Conservation (phyloP, 1,284 basidiomycete genomes). For the Phaffia rhodozyma region DNA sequence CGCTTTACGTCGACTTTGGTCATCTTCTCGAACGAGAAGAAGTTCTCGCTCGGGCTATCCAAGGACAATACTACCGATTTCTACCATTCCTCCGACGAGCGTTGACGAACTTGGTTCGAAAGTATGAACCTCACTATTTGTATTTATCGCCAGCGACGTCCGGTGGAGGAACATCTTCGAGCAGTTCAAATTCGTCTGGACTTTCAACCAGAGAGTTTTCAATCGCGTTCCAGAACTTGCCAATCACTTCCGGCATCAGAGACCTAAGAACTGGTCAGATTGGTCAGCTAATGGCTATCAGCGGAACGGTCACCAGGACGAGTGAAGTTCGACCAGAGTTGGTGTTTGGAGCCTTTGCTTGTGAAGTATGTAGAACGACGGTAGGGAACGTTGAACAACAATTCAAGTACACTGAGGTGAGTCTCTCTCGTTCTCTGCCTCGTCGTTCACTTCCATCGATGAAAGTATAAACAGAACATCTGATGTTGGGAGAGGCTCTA, state of each 20-base stretch:
- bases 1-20: conserved; percentile 89
- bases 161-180: conserved; percentile 25
- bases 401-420: conserved; percentile 96
- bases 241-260: conserved; percentile 87
- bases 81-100: conserved; percentile 86
- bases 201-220: conserved; percentile 85
- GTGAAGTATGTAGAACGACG: conserved; percentile 71
- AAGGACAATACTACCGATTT: conserved; percentile 92
- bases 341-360: conserved; percentile 84
- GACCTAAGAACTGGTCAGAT: conserved; percentile 86
- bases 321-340: conserved; percentile 95
- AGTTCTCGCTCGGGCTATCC: conserved; percentile 81
- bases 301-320: conserved; percentile 92
- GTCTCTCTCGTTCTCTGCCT: conserved; percentile 15
- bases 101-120: conserved; percentile 73
- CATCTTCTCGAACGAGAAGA: conserved; percentile 85
- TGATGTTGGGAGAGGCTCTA: not conserved
- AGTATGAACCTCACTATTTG: conserved; percentile 82
- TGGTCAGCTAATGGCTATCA: conserved; percentile 83
- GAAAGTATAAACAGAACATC: not conserved
- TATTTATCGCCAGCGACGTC: conserved; percentile 59
- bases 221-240: conserved; percentile 92
- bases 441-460: not conserved
- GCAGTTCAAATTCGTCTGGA: conserved; percentile 61
- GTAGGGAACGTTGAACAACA: conserved; percentile 98